Evolutionary conservation across 495 filamentous ascomycete genomes (phyloP).

Genomic region (Aspergillus indologenus): DNA sequence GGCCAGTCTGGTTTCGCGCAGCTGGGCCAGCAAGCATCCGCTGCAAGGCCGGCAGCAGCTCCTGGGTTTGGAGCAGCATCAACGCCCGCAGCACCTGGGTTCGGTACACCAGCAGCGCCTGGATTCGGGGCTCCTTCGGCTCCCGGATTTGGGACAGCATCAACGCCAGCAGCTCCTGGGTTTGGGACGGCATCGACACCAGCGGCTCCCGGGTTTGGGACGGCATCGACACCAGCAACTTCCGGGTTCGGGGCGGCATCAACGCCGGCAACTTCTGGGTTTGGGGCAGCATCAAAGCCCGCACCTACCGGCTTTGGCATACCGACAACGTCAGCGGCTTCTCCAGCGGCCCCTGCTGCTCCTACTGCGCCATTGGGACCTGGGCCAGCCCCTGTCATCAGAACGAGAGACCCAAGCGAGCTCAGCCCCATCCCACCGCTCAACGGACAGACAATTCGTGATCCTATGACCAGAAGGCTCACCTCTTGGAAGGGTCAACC

Average conservation of each 20-base stretch:
- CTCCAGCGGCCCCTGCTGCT: background rate
- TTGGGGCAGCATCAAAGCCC: background rate
- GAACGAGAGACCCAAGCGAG: constrained; percentile 27
- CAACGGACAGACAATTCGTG: constrained; percentile 35
- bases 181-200: background rate
- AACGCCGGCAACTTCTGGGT: too few relatives aligned
- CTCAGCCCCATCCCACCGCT: constrained; percentile 39
- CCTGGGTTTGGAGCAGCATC: too few relatives aligned
- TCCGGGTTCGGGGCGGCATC: background rate
- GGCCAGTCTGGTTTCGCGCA: constrained; percentile 23
- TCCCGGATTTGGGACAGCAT: background rate
- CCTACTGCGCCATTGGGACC: constrained; percentile 18
- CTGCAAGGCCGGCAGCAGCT: background rate
- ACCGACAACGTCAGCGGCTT: constrained; percentile 3
- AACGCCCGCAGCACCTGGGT: too few relatives aligned
- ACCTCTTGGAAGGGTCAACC: constrained; percentile 53
- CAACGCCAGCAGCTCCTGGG: background rate
- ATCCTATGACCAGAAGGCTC: constrained; percentile 37
- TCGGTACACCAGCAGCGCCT: too few relatives aligned
- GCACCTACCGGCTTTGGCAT: background rate
- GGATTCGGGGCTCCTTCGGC: background rate
- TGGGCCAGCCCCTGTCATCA: constrained; percentile 32
- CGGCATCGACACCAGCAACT: too few relatives aligned
- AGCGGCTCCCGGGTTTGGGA: background rate
- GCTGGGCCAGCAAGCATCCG: constrained; percentile 13